Base-by-base conservation (phyloP, 2,329 filamentous ascomycete genomes). In the Zarea fungicola region DNA sequence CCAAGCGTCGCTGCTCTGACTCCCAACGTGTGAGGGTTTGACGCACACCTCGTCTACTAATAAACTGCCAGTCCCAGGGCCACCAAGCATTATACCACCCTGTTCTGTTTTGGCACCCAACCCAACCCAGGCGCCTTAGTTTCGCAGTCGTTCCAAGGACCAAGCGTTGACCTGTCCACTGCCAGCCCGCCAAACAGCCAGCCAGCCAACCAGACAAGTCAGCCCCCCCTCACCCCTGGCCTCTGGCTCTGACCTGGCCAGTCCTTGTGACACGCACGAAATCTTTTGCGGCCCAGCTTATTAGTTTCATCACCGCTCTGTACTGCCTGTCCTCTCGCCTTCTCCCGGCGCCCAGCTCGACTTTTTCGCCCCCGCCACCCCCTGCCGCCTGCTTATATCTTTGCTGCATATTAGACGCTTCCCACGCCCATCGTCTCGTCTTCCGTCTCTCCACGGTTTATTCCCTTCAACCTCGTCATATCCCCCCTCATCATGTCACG, bases 401-500 rank as follows among this genome's bases (percentile, higher is more conserved):
- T n/a, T 32, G 44, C 35, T 32, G 44, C 35, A 39, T 47, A 47
- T 39, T 40, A 47, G 32, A 37, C 22, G 23, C 29, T 34, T n/a
- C 28, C 26, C 14, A 34, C 41, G 22, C 42, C 34, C 35, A 31
- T 18, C 21, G 18, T 29, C 29, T 25, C 18, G 37, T 22, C 25
- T 16, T 35, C 14, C 42, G 22, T 31, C 44, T 47, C 10, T 10
- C 19, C 35, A 29, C 23, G 10, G 36, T 22, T 22, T 18, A 35
- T 37, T 22, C 35, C 10, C 26, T 23, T 11, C 45, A 13, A 6
- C 11, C 32, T n/a, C 18, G n/a, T 35, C 28, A 42, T 19, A 28
- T 23, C 31, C 26, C 36, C 46, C 50, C 50, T 54, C 51, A 65
- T 64, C 63, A 72, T 63, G 62, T 65, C 68, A 57, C 69, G 69